phyloP scores from a whole-genome alignment of 2,329 filamentous ascomycete species.

The Reticulascus tulasneorum region DNA sequence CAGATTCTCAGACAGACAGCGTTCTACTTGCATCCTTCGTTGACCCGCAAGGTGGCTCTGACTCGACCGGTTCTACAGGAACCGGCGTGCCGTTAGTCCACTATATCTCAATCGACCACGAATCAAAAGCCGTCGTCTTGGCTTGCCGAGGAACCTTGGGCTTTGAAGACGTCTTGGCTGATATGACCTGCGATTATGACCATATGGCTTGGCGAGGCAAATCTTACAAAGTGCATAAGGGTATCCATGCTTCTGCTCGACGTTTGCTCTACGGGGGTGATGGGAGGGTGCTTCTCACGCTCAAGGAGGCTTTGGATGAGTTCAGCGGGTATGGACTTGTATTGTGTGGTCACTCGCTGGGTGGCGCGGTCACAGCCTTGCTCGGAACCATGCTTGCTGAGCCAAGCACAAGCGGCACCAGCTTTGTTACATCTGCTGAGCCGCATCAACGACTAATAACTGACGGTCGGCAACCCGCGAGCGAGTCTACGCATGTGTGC shows the following conservation, averaged over 20 bases:
- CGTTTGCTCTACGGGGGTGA: slow-evolving; percentile 65
- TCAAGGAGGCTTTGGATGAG: slow-evolving; percentile 61
- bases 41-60: slow-evolving; percentile 63
- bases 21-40: slow-evolving; percentile 68
- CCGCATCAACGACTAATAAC: slow-evolving; percentile 39
- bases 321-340: slow-evolving; percentile 68
- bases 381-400: slow-evolving; percentile 69
- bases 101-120: slow-evolving; percentile 68
- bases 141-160: slow-evolving; percentile 69
- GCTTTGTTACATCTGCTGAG: slow-evolving; percentile 58
- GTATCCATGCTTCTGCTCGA: slow-evolving; percentile 67
- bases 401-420: slow-evolving; percentile 49
- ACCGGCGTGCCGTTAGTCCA: slow-evolving; percentile 68
- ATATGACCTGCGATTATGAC: slow-evolving; percentile 72
- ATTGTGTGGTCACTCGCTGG: slow-evolving; percentile 65
- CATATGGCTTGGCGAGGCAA: slow-evolving; percentile 60
- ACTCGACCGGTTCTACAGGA: slow-evolving; percentile 59
- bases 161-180: slow-evolving; percentile 69
- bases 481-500: slow-evolving; percentile 31
- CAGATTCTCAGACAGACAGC: slow-evolving; percentile 51
- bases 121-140: slow-evolving; percentile 68
- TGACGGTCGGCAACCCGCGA: slow-evolving; percentile 18
- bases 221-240: slow-evolving; percentile 68
- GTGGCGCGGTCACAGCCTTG: slow-evolving; percentile 65
- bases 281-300: slow-evolving; percentile 61